A percentile compares a stretch with the other conserved stretches of the same genome.
These are phyloP conservation scores for Juglanconis oblonga DNA, from an alignment of 2,329 filamentous ascomycete species.

Conservation along the genomic window DNA sequence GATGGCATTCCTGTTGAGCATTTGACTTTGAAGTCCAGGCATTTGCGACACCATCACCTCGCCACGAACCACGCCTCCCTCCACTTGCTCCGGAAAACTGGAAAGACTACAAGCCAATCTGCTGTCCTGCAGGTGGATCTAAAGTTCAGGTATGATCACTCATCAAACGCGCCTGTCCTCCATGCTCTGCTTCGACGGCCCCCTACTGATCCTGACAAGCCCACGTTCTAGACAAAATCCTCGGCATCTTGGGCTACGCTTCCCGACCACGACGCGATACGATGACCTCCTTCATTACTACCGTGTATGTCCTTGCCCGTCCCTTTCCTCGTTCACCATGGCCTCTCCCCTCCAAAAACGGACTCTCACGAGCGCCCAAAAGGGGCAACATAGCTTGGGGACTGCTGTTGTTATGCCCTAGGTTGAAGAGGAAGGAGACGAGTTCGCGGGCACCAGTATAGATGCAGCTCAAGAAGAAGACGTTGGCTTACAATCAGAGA, in stretches of 20 bases:
- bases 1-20: neutral
- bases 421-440: neutral
- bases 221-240: neutral
- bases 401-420: neutral
- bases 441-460: neutral
- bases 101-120: neutral
- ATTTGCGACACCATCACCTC: neutral
- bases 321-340: slow-evolving; percentile 28
- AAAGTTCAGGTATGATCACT: slow-evolving; percentile 7
- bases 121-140: neutral
- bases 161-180: neutral
- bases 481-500: neutral
- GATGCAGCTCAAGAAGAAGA: neutral
- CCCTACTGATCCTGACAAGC: slow-evolving; percentile 3
- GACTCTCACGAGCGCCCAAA: neutral
- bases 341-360: slow-evolving; percentile 29
- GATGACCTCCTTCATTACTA: slow-evolving; percentile 79
- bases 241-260: neutral
- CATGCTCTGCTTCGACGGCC: neutral
- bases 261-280: slow-evolving; percentile 21
- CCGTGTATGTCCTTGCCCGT: slow-evolving; percentile 65
- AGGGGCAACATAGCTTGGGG: neutral
- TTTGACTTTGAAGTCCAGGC: neutral
- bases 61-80: neutral
- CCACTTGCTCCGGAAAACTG: neutral